phyloP scores from a whole-genome alignment of 371 early-diverging fungal species.

The Chytridium lagenaria region DNA sequence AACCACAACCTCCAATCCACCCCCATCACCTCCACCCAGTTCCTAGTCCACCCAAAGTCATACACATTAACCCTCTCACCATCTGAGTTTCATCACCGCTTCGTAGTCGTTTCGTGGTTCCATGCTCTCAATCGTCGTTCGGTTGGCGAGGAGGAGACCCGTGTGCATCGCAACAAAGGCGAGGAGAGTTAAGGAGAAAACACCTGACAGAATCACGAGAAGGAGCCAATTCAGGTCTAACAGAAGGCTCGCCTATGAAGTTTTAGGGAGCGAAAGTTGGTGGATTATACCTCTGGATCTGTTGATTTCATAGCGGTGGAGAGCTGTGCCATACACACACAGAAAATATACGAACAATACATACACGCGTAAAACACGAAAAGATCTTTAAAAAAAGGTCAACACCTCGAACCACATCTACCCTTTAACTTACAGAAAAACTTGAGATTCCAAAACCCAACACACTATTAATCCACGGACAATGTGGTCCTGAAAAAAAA shows the following conservation, averaged over 20 bases:
- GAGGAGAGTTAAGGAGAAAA: slow-evolving; percentile 66
- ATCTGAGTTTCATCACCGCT: neutral
- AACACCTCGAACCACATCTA: too few species aligned
- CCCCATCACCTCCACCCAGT: slow-evolving; percentile 67
- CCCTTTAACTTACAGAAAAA: slow-evolving; percentile 64
- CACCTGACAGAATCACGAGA: slow-evolving; percentile 59
- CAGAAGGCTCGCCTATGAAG: neutral
- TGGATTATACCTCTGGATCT: neutral
- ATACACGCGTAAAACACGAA: slow-evolving; percentile 64
- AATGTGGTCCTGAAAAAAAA: slow-evolving; percentile 35
- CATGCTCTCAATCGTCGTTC: slow-evolving; percentile 72
- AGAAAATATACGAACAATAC: slow-evolving; percentile 60
- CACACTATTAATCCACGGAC: slow-evolving; percentile 71
- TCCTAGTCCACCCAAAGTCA: slow-evolving; percentile 63
- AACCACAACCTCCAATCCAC: slow-evolving; percentile 60
- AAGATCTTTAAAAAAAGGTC: too few species aligned
- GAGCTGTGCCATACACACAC: slow-evolving; percentile 37
- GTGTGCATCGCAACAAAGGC: slow-evolving; percentile 66
- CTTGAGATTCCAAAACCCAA: slow-evolving; percentile 74
- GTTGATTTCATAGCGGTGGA: neutral
- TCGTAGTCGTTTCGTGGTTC: slow-evolving; percentile 50
- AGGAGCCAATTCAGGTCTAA: slow-evolving; percentile 41
- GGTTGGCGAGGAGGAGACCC: slow-evolving; percentile 61
- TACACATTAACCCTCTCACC: slow-evolving; percentile 64
- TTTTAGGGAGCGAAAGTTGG: neutral